Conservation (phyloP, 805 yeast species). For the Metahyphopichia silvanorum region DNA sequence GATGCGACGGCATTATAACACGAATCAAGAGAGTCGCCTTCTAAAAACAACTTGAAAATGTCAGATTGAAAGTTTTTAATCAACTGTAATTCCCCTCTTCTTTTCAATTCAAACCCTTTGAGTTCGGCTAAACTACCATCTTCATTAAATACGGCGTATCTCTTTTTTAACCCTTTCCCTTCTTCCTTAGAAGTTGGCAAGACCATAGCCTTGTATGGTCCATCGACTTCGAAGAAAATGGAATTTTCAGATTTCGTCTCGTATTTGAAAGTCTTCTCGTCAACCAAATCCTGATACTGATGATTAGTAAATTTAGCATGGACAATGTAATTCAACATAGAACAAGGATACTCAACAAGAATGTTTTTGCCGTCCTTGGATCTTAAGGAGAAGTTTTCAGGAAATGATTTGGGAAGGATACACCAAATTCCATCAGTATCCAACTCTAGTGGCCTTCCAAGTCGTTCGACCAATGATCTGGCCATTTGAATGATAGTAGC, state of each 20-base stretch:
- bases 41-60: constrained; percentile 84
- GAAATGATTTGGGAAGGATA: constrained; percentile 88
- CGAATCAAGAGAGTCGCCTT: constrained; percentile 71
- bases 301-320: constrained; percentile 89
- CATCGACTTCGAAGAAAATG: constrained; percentile 97
- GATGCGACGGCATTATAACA: constrained; percentile 89
- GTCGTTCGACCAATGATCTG: constrained; percentile 78
- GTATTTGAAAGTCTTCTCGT: constrained; percentile 65
- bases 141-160: constrained; percentile 95
- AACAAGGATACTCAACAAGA: constrained; percentile 86
- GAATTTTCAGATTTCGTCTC: constrained; percentile 84
- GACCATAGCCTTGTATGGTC: constrained; percentile 97
- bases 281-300: constrained; percentile 86
- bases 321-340: constrained; percentile 91
- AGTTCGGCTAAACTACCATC: constrained; percentile 94
- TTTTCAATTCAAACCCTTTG: constrained; percentile 93
- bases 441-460: constrained; percentile 92
- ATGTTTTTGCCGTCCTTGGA: constrained; percentile 75
- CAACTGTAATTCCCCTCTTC: constrained; percentile 93
- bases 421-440: constrained; percentile 99
- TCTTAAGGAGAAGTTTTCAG: constrained; percentile 76
- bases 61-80: constrained; percentile 95
- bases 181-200: constrained; percentile 96
- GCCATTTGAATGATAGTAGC: constrained; percentile 99
- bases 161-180: constrained; percentile 91